These are phyloP conservation scores for Geranomyces michiganensis DNA, from an alignment of 192 early-diverging fungal species.

Conservation along the genomic window DNA sequence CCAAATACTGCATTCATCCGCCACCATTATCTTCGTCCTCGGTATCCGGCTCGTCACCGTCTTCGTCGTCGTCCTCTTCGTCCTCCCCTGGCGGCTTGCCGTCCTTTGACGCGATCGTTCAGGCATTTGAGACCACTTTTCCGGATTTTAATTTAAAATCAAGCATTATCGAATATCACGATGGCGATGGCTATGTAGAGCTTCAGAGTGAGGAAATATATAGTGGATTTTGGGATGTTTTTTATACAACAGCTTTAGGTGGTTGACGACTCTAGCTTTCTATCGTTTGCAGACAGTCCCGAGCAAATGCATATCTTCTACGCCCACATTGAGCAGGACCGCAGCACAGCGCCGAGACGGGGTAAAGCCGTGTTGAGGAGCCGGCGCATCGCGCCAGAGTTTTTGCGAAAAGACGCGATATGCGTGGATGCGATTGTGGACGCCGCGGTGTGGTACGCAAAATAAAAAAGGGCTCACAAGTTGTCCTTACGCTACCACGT, in stretches of 20 bases:
- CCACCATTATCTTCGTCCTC: background rate
- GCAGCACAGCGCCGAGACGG: background rate
- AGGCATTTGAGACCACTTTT: slow-evolving; percentile 25
- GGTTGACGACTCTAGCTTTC: background rate
- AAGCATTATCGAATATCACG: slow-evolving; percentile 24
- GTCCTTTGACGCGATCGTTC: too few relatives aligned
- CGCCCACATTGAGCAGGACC: background rate
- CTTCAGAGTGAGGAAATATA: slow-evolving; percentile 8
- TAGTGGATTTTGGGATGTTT: background rate
- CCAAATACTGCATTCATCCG: slow-evolving; percentile 11
- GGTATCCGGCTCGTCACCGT: background rate
- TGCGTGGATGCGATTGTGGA: slow-evolving; percentile 6
- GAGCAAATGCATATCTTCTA: slow-evolving; percentile 15
- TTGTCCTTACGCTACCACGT: too few relatives aligned
- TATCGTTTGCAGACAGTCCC: background rate
- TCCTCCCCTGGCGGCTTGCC: background rate
- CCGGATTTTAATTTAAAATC: background rate
- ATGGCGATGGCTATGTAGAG: slow-evolving; percentile 22
- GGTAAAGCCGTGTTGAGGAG: slow-evolving; percentile 16
- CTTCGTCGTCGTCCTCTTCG: background rate
- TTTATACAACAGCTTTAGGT: background rate
- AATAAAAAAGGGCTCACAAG: background rate
- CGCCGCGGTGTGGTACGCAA: slow-evolving; percentile 27
- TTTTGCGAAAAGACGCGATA: background rate
- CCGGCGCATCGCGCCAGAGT: background rate